phyloP scores from a whole-genome alignment of 768 basidiomycete species.

The Sarcomyxa edulis region DNA sequence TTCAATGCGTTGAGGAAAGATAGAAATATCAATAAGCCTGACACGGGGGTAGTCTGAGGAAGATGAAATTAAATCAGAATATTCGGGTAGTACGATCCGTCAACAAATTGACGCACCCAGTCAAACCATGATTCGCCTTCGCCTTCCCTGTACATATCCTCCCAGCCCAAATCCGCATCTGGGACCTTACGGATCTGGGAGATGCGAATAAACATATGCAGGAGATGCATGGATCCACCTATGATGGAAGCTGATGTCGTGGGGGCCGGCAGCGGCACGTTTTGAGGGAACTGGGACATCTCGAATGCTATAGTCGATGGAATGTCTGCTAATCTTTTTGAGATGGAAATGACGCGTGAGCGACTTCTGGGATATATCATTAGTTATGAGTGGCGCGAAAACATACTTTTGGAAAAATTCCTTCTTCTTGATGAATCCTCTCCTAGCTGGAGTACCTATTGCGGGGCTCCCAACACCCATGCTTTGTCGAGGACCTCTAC shows the following conservation, averaged over 20 bases:
- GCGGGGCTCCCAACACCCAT: conserved; percentile 22
- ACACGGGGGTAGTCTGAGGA: conserved; percentile 59
- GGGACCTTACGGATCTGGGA: conserved; percentile 49
- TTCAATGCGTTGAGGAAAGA: conserved; percentile 60
- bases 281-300: conserved; percentile 78
- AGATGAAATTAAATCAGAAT: background rate
- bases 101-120: conserved; percentile 49
- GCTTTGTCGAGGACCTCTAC: conserved; percentile 36
- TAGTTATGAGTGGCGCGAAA: conserved; percentile 1
- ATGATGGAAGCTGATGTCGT: conserved; percentile 62
- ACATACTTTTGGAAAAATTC: conserved; percentile 55
- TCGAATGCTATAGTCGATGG: conserved; percentile 75
- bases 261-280: conserved; percentile 66
- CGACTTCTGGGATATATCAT: conserved; percentile 56
- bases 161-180: conserved; percentile 73
- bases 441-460: too few species aligned
- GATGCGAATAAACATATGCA: conserved; percentile 64
- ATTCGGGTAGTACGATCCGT: conserved; percentile 5
- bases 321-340: conserved; percentile 49
- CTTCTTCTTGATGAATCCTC: conserved; percentile 60
- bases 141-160: conserved; percentile 68
- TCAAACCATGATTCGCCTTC: conserved; percentile 68
- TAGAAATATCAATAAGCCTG: conserved; percentile 45
- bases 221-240: conserved; percentile 58
- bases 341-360: background rate